Conservation (phyloP, 768 basidiomycete genomes). For the Calocera cornea region DNA sequence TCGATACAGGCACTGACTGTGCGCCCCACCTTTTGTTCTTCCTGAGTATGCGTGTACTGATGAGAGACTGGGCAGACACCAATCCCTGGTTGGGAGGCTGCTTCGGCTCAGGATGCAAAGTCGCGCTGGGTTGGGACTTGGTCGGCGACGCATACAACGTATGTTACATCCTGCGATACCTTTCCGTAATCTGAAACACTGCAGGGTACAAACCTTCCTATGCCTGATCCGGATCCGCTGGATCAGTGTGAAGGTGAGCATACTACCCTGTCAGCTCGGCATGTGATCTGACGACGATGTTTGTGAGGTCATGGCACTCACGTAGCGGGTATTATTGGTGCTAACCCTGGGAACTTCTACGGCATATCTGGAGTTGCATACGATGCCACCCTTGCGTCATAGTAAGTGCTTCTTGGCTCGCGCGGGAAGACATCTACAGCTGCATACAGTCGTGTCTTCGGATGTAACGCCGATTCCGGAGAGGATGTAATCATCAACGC, state of each 20-base stretch:
- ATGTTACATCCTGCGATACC: background rate
- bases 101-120: constrained; percentile 40
- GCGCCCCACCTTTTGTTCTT: background rate
- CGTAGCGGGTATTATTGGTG: constrained; percentile 49
- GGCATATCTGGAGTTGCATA: constrained; percentile 61
- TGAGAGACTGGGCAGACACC: constrained; percentile 31
- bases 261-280: background rate
- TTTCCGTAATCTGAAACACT: background rate
- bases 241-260: constrained; percentile 31
- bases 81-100: constrained; percentile 42
- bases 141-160: constrained; percentile 43
- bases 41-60: background rate
- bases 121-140: constrained; percentile 42
- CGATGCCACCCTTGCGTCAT: constrained; percentile 39
- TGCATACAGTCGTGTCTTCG: constrained; percentile 35
- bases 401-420: constrained; percentile 20
- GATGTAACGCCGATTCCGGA: constrained; percentile 37
- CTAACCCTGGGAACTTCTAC: constrained; percentile 44
- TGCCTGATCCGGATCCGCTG: constrained; percentile 40
- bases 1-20: constrained; percentile 29
- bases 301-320: constrained; percentile 35
- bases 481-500: constrained; percentile 36
- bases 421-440: background rate
- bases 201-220: constrained; percentile 33
- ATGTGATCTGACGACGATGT: background rate